Base-by-base conservation (phyloP, 306 rosid genomes). In the Pyrus bretschneideri region DNA sequence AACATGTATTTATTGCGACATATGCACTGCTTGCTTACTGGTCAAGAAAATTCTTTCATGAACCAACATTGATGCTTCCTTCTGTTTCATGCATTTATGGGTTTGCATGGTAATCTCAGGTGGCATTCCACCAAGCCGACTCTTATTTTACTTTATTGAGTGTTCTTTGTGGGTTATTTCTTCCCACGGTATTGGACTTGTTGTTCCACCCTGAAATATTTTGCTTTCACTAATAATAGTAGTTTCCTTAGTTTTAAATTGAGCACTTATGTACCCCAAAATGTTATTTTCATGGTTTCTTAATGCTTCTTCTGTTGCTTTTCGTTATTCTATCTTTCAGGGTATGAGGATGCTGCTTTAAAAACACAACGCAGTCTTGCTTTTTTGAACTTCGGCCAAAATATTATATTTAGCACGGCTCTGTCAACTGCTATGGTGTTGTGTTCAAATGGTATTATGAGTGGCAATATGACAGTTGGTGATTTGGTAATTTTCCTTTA, bases 381-480 rank as follows among this genome's bases (percentile, higher is more conserved):
- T 75, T 88, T 72, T 78, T 74, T 95, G 83, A 95, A 95, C 87
- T 90, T 95, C 9, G 97, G 98, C 74, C 98, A 95, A 90, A 92
- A 88, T 83, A 52, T 89, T 68, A 95, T 90, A 85, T 95, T 95
- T 86, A 95, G 98, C 80, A 86, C 91, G 5, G 96, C 98, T 81
- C 91, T 95, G 55, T 95, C 98, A 82, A 90, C 93, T 15, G 98
- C 98, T 67, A 95, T 95, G 98, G 97, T 90, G 85, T 79, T 95
- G 76, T 92, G 97, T 86, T 95, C 98, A 33, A 87, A 95, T 51
- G 96, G 97, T 79, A 88, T 95, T 61, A 79, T 90, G 88, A 72
- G 74, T 83, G 97, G 98, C 79, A 79, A 73, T 55, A 87, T 95
- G 97, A 92, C 98, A 21, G 85, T 95, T 72, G 98, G 98, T 82